These are phyloP conservation scores for Fragaria iinumae DNA, from an alignment of 306 rosid species.

Conservation along the genomic window DNA sequence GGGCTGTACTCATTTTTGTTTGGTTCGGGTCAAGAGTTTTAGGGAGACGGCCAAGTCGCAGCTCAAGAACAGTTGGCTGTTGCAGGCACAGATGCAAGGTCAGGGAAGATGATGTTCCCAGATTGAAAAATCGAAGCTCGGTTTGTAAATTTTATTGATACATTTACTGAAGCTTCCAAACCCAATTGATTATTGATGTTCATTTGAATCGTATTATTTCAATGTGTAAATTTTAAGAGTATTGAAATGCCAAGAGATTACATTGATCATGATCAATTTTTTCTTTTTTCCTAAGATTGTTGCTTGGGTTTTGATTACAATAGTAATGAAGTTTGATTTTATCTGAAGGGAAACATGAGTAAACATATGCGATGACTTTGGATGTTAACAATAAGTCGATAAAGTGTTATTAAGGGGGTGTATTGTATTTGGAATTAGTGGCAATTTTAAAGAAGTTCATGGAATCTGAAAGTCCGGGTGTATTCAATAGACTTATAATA, in stretches of 20 bases:
- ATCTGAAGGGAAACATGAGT: too few relatives aligned
- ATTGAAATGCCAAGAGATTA: not conserved
- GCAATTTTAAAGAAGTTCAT: too few relatives aligned
- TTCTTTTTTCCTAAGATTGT: not conserved
- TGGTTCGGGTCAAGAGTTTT: conserved; percentile 47
- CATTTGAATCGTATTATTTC: not conserved
- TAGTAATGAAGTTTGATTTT: not conserved
- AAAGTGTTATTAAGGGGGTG: too few relatives aligned
- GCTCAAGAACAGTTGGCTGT: conserved; percentile 65
- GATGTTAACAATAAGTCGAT: too few relatives aligned
- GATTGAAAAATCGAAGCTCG: not conserved
- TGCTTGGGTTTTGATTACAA: not conserved
- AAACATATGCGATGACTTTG: too few relatives aligned
- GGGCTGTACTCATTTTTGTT: conserved; percentile 59
- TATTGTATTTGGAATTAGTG: too few relatives aligned
- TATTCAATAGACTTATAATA: too few relatives aligned
- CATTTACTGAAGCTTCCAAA: not conserved
- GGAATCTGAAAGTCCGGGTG: too few relatives aligned
- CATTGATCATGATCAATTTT: not conserved
- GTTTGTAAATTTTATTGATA: not conserved
- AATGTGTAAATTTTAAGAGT: not conserved
- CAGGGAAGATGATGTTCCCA: not conserved
- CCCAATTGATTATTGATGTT: not conserved
- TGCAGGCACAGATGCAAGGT: conserved; percentile 30
- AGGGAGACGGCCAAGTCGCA: conserved; percentile 58